Base-by-base conservation (phyloP, 129 eudicot genomes). In the Calendula officinalis region DNA sequence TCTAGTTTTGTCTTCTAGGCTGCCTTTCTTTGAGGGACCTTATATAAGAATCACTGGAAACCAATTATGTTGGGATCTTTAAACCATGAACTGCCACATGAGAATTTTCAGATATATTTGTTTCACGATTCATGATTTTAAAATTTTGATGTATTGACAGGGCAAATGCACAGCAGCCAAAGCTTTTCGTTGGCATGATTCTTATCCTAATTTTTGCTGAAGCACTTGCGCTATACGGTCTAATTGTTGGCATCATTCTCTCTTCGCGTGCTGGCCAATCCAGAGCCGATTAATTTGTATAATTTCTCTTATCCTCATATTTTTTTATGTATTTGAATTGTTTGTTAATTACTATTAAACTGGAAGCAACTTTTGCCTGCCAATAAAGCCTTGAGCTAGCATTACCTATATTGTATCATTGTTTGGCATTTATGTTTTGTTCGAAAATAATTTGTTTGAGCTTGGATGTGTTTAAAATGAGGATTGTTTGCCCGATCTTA, bases 241-340 rank as follows among this genome's bases (percentile, higher is more conserved):
- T 78, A 14, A 78, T 78, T 78, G 83, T 78, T 61, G 79, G 79
- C 54, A 78, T 78, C 60, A 78, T 78, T 51, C 78, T 78, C 54
- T 78, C 83, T 7, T 78, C 83, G 5, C 83, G 83, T 46, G 83
- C 79, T 68, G 83, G 83, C 55, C 83, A 78, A 55, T 78, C 83
- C 46, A 68, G 83, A 56, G 83, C 75, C 2, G 83, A 78, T 56
- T 78, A 67, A 54, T 62, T 45, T 40, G 15, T 43, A 56, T 17
- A 60, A 3, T 53, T 42, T 50, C 30, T 43, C 27, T 30, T 46
- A 27, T 69, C 49, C 22, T 41, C 44, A 2, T 22, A 39, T 9
- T 56, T 33, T 33, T 32, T 51, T 11, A n/a, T 42, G 42, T 53
- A 47, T 6, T 52, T 7, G 51, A 40, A 16, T 61, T 37, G 63